These are phyloP conservation scores for Tolypocladium sp. DNA, from an alignment of 2,329 filamentous ascomycete genomes.

Conservation along the genomic window DNA sequence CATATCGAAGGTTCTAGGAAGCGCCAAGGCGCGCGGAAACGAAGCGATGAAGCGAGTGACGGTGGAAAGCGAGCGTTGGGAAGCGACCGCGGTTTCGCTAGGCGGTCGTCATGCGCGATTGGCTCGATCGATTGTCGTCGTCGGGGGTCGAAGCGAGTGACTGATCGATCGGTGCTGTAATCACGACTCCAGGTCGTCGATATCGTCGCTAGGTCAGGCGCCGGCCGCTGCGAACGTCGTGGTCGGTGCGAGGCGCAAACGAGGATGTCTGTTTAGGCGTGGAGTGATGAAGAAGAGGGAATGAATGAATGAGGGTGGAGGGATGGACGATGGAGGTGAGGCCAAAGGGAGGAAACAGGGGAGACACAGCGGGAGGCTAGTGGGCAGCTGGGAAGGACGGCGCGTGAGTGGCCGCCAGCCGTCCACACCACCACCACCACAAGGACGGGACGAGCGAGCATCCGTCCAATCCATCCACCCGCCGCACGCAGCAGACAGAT, in stretches of 20 bases:
- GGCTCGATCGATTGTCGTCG: neutral
- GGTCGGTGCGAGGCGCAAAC: neutral
- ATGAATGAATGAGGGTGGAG: neutral
- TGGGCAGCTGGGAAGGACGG: neutral
- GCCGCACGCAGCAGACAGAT: neutral
- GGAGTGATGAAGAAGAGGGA: neutral
- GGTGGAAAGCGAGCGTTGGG: neutral
- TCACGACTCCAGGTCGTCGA: neutral
- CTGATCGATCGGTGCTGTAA: neutral
- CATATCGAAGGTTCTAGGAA: constrained; percentile 1
- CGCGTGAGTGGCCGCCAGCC: neutral
- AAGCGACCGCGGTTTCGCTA: neutral
- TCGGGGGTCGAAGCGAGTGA: neutral
- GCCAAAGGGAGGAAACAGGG: neutral
- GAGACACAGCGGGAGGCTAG: neutral
- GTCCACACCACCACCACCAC: neutral
- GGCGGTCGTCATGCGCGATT: neutral
- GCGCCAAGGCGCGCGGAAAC: neutral
- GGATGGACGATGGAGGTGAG: neutral
- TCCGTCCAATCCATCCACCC: neutral
- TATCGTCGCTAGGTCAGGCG: neutral
- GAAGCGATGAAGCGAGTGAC: neutral
- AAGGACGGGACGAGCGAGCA: neutral
- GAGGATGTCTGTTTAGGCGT: neutral
- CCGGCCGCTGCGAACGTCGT: neutral